Percentiles rank a stretch among this genome's conserved stretches.
Evolutionary conservation across 257 asterid genomes (phyloP).

Genomic region (Marsdenia floribunda): DNA sequence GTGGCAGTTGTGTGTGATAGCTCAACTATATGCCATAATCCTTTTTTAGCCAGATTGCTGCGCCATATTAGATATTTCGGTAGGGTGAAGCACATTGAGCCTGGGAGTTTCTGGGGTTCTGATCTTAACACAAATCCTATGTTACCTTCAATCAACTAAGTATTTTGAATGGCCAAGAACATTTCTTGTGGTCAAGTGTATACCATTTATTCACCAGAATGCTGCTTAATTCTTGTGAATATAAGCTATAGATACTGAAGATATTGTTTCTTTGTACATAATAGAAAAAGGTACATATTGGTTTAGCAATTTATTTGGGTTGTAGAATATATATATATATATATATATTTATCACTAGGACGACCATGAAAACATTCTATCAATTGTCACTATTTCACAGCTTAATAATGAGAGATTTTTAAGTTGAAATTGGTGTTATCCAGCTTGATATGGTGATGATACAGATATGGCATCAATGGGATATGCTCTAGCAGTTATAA

Average conservation of each 20-base stretch:
- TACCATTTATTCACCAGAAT: not conserved
- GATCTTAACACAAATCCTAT: conserved; percentile 85
- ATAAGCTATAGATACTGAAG: not conserved
- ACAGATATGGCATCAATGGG: not conserved
- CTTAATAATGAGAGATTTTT: not conserved
- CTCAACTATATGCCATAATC: conserved; percentile 95
- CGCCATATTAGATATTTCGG: conserved; percentile 89
- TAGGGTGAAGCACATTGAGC: conserved; percentile 76
- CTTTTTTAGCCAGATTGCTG: conserved; percentile 82
- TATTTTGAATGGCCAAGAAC: not conserved
- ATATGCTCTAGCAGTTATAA: too few species aligned
- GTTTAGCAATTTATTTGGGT: not conserved
- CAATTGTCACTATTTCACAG: not conserved
- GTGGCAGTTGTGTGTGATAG: conserved; percentile 87
- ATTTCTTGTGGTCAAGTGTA: too few species aligned
- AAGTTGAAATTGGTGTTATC: not conserved
- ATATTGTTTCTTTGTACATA: conserved; percentile 6
- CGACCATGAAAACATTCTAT: not conserved
- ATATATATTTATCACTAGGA: not conserved
- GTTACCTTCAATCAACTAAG: conserved; percentile 60
- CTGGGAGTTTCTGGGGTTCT: conserved; percentile 73
- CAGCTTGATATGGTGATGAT: not conserved
- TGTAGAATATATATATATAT: not conserved
- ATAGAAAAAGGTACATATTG: conserved; percentile 1
- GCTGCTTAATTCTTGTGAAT: not conserved